Base-by-base conservation (phyloP, 257 asterid species). In the Solanum rostratum region DNA sequence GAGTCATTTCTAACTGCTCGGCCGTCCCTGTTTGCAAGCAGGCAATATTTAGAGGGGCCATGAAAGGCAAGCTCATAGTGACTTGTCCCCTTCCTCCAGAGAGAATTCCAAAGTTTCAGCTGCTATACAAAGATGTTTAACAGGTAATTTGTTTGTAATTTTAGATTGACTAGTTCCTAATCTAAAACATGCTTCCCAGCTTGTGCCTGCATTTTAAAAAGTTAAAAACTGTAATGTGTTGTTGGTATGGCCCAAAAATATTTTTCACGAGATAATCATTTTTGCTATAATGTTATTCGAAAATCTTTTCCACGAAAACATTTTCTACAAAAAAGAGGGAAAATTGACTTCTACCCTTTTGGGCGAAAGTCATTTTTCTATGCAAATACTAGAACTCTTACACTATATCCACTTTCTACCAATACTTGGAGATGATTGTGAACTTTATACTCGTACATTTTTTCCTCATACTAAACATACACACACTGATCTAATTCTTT, bases 11-110 rank as follows among this genome's bases (percentile, higher is more conserved):
- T 33, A 49, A 82, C 22, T 29, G 62, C 80, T 65, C 0, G 13
- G 14, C 24, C 13, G 3, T 41, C 37, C 7, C 76, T 43, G 19
- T 27, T 59, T 62, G 83, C 19, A 68, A 89, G 92, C 97, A 95
- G 99, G 95, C 98, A 33, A 92, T 95, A 87, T 95, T 90, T 63
- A 91, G 97, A 90, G 99, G 97, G 63, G 98, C 99, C 39, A 95
- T 95, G 98, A 95, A 92, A 86, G 98, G 99, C 71, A 95, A 94
- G 94, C 92, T 91, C 71, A 95, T 95, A n/a, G 94, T 94, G 83
- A 89, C 85, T 82, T 96, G 99, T 63, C 99, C 99, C 68, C 89
- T 96, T 87, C 97, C 98, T 62, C 94, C 96, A 0, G 99, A 96
- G 84, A 86, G 92, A 83, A 93, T 93, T 79, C 99, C 96, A 3